A percentile compares a stretch with the other conserved stretches of the same genome.
These are phyloP conservation scores for Otatea glauca DNA, from an alignment of 176 grass and related monocot genomes.

Conservation along the genomic window DNA sequence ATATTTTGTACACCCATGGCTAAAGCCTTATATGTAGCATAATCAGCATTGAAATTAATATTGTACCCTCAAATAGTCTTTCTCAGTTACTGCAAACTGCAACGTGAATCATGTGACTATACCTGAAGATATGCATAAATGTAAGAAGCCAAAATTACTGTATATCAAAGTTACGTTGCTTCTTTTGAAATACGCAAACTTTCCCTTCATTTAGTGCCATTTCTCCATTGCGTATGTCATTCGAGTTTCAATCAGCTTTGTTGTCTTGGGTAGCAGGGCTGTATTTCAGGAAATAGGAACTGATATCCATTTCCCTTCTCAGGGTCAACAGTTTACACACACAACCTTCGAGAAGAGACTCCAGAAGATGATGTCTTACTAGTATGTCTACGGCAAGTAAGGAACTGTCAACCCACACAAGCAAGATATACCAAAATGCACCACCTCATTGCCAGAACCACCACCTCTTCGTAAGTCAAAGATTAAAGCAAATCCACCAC, in stretches of 20 bases:
- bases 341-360: not conserved
- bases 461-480: not conserved
- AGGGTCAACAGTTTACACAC: not conserved
- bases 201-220: not conserved
- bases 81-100: too few species aligned
- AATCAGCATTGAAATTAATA: too few species aligned
- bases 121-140: too few species aligned
- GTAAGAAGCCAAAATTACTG: not conserved
- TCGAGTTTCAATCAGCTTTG: not conserved
- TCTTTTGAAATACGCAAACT: not conserved
- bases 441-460: not conserved
- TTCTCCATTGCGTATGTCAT: not conserved
- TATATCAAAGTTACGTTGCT: not conserved
- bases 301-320: not conserved
- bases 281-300: not conserved
- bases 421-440: not conserved
- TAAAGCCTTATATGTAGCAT: too few species aligned
- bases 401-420: not conserved
- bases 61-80: too few species aligned
- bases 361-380: conserved; percentile 1
- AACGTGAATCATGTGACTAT: not conserved
- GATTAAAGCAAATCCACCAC: not conserved
- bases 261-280: not conserved
- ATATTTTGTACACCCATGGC: too few species aligned
- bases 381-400: not conserved